These are phyloP conservation scores for Ceratocystis eucalypticola DNA, from an alignment of 2,329 filamentous ascomycete genomes.

Conservation along the genomic window DNA sequence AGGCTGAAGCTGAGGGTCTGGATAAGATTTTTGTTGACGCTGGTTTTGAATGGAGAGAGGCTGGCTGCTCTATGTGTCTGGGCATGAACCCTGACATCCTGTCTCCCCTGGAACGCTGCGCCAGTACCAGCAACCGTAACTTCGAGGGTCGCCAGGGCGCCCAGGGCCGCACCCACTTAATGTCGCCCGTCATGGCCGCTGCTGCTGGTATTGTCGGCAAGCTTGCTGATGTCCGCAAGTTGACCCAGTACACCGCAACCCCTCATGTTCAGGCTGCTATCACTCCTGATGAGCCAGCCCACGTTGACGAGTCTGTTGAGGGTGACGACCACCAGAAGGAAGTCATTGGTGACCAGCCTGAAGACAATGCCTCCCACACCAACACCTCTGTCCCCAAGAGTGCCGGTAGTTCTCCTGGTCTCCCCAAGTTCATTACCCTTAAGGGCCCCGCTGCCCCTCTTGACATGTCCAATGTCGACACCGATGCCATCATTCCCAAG, in stretches of 20 bases:
- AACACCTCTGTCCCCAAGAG: constrained; percentile 40
- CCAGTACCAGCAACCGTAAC: constrained; percentile 91
- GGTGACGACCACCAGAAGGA: constrained; percentile 41
- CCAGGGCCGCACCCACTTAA: constrained; percentile 78
- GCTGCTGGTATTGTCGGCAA: constrained; percentile 72
- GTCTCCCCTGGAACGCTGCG: constrained; percentile 80
- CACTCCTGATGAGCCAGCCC: constrained; percentile 31
- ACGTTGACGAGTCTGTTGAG: constrained; percentile 40
- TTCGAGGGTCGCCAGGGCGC: constrained; percentile 95
- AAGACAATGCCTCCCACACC: constrained; percentile 51
- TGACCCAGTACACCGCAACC: constrained; percentile 48
- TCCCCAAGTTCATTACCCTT: constrained; percentile 70
- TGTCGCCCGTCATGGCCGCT: constrained; percentile 95
- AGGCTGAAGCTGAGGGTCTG: constrained; percentile 81
- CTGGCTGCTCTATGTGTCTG: constrained; percentile 96
- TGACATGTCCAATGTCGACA: constrained; percentile 84
- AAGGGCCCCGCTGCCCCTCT: constrained; percentile 81
- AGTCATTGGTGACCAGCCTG: constrained; percentile 42
- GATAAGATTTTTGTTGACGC: constrained; percentile 86
- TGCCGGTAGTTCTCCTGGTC: constrained; percentile 43
- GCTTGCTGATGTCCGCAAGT: constrained; percentile 78
- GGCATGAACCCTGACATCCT: constrained; percentile 99
- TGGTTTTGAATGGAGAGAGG: constrained; percentile 96
- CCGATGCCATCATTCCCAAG: constrained; percentile 98
- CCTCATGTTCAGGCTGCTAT: constrained; percentile 46